Evolutionary conservation across 345 rosid genomes (phyloP).

Genomic region (Lagerstroemia speciosa): DNA sequence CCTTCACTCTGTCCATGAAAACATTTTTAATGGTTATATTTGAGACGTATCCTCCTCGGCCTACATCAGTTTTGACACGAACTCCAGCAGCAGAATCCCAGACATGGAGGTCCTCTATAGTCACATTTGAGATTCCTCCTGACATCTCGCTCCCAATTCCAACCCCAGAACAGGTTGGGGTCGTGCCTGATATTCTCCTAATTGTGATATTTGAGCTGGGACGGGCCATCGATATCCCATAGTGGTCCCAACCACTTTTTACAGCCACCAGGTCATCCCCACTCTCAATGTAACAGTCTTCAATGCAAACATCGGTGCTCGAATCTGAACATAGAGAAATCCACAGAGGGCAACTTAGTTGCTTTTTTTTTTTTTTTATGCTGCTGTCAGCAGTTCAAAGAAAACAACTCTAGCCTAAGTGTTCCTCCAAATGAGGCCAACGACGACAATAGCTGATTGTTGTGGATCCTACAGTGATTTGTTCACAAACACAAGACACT

Average conservation of each 20-base stretch:
- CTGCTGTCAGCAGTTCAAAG: not conserved
- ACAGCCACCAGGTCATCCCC: constrained; percentile 96
- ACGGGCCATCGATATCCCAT: constrained; percentile 70
- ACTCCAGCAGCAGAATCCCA: constrained; percentile 94
- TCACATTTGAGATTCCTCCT: constrained; percentile 73
- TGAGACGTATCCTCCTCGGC: constrained; percentile 81
- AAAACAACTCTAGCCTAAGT: not conserved
- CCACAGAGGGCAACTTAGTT: not conserved
- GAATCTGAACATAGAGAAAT: constrained; percentile 50
- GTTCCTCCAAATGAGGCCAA: not conserved
- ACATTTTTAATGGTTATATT: constrained; percentile 55
- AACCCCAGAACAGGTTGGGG: constrained; percentile 88
- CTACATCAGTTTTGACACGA: constrained; percentile 78
- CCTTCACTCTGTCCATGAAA: constrained; percentile 68
- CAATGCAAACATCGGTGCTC: constrained; percentile 77
- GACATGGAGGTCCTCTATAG: constrained; percentile 55
- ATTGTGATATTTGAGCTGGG: constrained; percentile 77
- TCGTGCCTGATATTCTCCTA: constrained; percentile 78
- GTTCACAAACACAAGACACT: too few relatives aligned
- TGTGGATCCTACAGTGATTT: too few relatives aligned
- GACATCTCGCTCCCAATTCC: constrained; percentile 99
- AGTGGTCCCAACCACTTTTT: constrained; percentile 98
- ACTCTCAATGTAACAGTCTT: constrained; percentile 88
- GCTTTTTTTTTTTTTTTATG: not conserved
- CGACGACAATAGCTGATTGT: too few relatives aligned